Evolutionary conservation across 148 eudicot species (phyloP), one percentile per base, ranked within the genome.

Genomic region (Vaccinium darrowii): DNA sequence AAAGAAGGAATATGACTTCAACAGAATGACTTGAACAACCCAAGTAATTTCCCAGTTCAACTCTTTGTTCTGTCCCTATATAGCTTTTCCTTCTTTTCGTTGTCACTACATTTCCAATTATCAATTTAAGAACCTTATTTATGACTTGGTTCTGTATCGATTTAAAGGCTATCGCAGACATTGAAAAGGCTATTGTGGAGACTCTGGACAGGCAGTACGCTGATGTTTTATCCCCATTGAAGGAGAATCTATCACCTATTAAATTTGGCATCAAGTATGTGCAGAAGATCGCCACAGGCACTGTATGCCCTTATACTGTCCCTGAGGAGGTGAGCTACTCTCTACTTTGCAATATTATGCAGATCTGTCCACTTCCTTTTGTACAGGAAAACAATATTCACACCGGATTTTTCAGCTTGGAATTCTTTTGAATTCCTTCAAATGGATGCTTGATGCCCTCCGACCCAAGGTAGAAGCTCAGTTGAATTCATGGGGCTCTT

Each of bases 181-280:
- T 92, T 84, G 91, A 93, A 83, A 93, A 91, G 88, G 94, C 95
- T 65, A 83, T 90, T 12, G 87, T 94, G 56, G 96, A 94, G 80
- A 88, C 93, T 81, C 78, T 94, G 89, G 96, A 94, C 80, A 89
- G 86, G 85, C 93, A 91, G 73, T 91, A 90, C 85, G 89, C 91
- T 14, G 98, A 93, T 88, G 93, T 91, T 73, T 84, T 94, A 86
- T 90, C 93, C 84, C 95, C 96, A 19, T 78, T 94, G 85, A 93
- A 93, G 86, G 96, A 94, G 86, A 90, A 88, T 87, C 84, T 88
- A 39, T 82, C 92, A 79, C 89, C 90, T 27, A 83, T 86, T 51
- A 91, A 86, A 30, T 85, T 94, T 79, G 98, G 98, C 62, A 90
- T 94, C 52, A 94, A 93, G 80, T 93, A 93, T 79, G 93, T 94